These are phyloP conservation scores for Xylariaceae sp. DNA, from an alignment of 2,329 filamentous ascomycete species.

Conservation along the genomic window DNA sequence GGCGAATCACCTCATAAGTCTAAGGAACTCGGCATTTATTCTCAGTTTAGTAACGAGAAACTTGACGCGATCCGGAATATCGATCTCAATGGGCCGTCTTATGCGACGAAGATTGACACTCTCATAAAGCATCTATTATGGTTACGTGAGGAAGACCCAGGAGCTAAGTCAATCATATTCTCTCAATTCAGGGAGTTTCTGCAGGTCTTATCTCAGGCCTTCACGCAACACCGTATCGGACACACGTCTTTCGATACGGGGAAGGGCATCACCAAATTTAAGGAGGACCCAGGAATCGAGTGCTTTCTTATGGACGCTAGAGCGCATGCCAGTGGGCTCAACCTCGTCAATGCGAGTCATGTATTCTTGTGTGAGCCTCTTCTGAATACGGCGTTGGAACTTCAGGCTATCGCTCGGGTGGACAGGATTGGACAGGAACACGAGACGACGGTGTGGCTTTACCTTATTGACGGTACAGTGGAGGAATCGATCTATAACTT, in stretches of 20 bases:
- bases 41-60: constrained; percentile 70
- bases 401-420: constrained; percentile 93
- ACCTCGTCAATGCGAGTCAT: constrained; percentile 89
- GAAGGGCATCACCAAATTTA: constrained; percentile 75
- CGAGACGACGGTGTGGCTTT: constrained; percentile 92
- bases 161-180: constrained; percentile 91
- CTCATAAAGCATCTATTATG: constrained; percentile 80
- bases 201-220: constrained; percentile 69
- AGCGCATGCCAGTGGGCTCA: constrained; percentile 85
- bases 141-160: constrained; percentile 81
- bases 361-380: constrained; percentile 94
- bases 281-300: constrained; percentile 71
- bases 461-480: constrained; percentile 86
- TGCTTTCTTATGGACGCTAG: constrained; percentile 89
- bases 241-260: constrained; percentile 70
- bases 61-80: constrained; percentile 82
- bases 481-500: constrained; percentile 91
- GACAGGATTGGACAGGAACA: constrained; percentile 90
- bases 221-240: constrained; percentile 72
- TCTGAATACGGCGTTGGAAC: constrained; percentile 88
- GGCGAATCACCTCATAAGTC: constrained; percentile 11
- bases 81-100: constrained; percentile 72
- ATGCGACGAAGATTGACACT: constrained; percentile 89
- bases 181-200: constrained; percentile 74
- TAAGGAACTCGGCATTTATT: constrained; percentile 66